Base-by-base conservation (phyloP, 805 yeast species). In the Grigorovia transvaalensis region DNA sequence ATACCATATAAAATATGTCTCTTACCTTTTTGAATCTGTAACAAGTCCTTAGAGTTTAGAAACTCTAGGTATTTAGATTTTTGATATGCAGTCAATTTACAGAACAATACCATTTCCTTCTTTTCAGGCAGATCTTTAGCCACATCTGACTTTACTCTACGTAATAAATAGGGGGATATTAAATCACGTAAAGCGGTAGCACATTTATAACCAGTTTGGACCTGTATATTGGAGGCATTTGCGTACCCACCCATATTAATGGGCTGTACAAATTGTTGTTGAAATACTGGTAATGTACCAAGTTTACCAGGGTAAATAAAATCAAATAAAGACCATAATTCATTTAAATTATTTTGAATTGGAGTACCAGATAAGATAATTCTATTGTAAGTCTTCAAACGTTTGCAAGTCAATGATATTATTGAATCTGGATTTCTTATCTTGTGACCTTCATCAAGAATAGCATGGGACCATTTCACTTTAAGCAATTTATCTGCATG, bases 231-330 rank as follows among this genome's bases (percentile, higher is more conserved):
- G 1, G 95, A 82, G 0, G 99, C 98, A 71, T 91, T 93, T 1
- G 99, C 96, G 69, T 93, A 93, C 0, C 99, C 99, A n/a, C 99
- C 99, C 64, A 87, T 76, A 62, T 89, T 91, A 46, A 93, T 93
- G 0, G 99, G 99, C 6, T 83, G 74, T 2, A 96, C 85, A 66
- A 93, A 93, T 65, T 93, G 96, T 50, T 79, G 85, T 67, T 90
- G 95, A 60, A 93, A 93, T 0, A 93, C 91, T 0, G 99, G 99
- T 23, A 93, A 71, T 0, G 99, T 93, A 0, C 99, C 99, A 20
- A 93, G 70, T 55, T 95, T 73, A 0, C 99, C 99, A 0, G 99
- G 99, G 61, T 85, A 90, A 1, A 90, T 85, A 69, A 93, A 93
- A 62, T 93, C 99, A 70, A 93, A 91, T 47, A 93, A 70, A 50